Conservation (phyloP, 2,329 filamentous ascomycete genomes). For the Nothopassalora personata region DNA sequence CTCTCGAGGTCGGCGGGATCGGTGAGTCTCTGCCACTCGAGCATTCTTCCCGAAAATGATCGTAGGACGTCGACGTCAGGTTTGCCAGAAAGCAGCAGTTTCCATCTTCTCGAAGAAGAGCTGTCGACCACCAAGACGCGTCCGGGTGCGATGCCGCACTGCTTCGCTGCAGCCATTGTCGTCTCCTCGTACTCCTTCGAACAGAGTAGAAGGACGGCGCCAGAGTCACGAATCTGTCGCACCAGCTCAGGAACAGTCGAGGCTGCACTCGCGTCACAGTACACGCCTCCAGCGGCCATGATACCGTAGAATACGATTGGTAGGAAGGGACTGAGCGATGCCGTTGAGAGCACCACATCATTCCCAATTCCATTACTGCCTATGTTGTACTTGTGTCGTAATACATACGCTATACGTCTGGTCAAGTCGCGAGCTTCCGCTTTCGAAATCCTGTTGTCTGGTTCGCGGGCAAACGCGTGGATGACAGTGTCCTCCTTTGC, state of each 20-base stretch:
- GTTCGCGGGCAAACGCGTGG: constrained; percentile 53
- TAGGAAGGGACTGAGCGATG: constrained; percentile 50
- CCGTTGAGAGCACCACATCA: constrained; percentile 53
- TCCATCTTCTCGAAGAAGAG: constrained; percentile 10
- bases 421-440: constrained; percentile 45
- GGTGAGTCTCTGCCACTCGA: constrained; percentile 52
- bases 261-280: constrained; percentile 48
- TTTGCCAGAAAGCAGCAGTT: constrained; percentile 24
- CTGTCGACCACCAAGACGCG: constrained; percentile 48
- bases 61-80: constrained; percentile 42
- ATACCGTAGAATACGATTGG: constrained; percentile 51
- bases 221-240: constrained; percentile 41
- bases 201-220: constrained; percentile 38
- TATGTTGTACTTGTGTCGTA: constrained; percentile 49
- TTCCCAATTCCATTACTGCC: constrained; percentile 43
- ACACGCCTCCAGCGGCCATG: constrained; percentile 54
- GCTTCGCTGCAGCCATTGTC: constrained; percentile 46
- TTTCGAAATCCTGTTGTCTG: constrained; percentile 49
- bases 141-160: constrained; percentile 40
- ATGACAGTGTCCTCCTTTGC: constrained; percentile 48
- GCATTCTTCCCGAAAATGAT: constrained; percentile 29
- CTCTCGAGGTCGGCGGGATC: constrained; percentile 42
- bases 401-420: constrained; percentile 49
- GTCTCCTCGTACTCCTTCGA: constrained; percentile 46
- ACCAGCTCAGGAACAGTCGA: constrained; percentile 48